A percentile compares a stretch with the other conserved stretches of the same genome.
Evolutionary conservation across 2,329 filamentous ascomycete genomes (phyloP).

Genomic region (Bertia moriformis): DNA sequence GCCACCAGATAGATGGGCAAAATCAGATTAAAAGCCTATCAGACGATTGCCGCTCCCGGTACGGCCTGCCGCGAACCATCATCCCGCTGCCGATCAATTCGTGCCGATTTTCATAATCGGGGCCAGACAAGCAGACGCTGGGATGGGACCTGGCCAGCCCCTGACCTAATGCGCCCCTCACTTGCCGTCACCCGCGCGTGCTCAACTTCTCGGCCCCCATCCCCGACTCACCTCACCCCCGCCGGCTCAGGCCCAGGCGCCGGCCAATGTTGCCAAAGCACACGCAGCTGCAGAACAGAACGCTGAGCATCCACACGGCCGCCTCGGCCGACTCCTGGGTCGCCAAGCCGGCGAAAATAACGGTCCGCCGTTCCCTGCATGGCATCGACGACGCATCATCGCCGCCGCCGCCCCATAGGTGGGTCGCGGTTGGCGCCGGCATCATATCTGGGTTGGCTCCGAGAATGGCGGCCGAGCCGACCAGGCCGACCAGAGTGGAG

Average conservation of each 20-base stretch:
- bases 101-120: no score
- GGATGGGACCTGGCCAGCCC: no score
- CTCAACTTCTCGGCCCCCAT: no score
- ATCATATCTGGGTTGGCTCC: conserved; percentile 66
- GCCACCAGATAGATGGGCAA: no score
- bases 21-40: no score
- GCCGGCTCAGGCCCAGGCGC: conserved; percentile 51
- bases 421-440: conserved; percentile 46
- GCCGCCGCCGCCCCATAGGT: conserved; percentile 14
- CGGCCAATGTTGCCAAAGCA: conserved; percentile 94
- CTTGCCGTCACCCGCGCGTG: no score
- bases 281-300: conserved; percentile 85
- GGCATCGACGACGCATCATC: conserved; percentile 7
- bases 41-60: no score
- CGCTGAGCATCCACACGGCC: conserved; percentile 79
- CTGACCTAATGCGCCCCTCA: no score
- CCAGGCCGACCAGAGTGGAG: conserved; percentile 57
- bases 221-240: no score
- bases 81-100: no score
- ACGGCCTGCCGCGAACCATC: no score
- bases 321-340: conserved; percentile 53
- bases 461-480: conserved; percentile 61
- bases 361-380: conserved; percentile 8
- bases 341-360: conserved; percentile 36
- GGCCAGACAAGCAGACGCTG: no score